phyloP scores from a whole-genome alignment of 2,329 filamentous ascomycete species.

The Xylariaceae sp. region DNA sequence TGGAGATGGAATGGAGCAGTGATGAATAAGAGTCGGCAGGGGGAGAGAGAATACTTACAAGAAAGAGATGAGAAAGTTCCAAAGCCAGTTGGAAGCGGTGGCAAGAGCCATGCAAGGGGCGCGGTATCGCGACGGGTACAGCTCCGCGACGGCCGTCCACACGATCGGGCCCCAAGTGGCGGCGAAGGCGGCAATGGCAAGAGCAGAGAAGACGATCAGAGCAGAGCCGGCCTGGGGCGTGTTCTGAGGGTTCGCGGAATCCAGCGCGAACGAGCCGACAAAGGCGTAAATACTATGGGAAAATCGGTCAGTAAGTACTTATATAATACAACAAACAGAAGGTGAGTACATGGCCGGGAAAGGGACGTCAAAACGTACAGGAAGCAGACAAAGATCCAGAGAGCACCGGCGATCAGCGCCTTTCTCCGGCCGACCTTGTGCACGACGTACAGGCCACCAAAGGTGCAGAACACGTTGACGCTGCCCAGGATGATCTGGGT shows the following conservation, averaged over 20 bases:
- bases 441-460: slow-evolving; percentile 59
- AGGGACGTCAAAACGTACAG: slow-evolving; percentile 29
- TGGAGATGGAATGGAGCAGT: too few species aligned
- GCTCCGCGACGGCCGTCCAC: slow-evolving; percentile 60
- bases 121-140: slow-evolving; percentile 56
- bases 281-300: slow-evolving; percentile 41
- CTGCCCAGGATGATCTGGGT: slow-evolving; percentile 63
- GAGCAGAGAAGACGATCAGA: slow-evolving; percentile 63
- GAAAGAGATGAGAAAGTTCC: slow-evolving; percentile 56
- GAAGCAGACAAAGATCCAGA: slow-evolving; percentile 54
- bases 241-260: slow-evolving; percentile 37
- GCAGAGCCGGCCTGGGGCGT: slow-evolving; percentile 48
- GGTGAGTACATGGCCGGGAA: not conserved
- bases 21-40: not conserved
- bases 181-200: slow-evolving; percentile 64
- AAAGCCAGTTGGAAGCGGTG: slow-evolving; percentile 56
- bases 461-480: slow-evolving; percentile 63
- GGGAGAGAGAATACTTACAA: slow-evolving; percentile 32
- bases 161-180: slow-evolving; percentile 65
- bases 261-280: slow-evolving; percentile 42
- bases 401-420: slow-evolving; percentile 56
- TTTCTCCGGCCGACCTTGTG: slow-evolving; percentile 60
- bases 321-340: too few species aligned
- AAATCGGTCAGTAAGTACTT: not conserved
- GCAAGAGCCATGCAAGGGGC: slow-evolving; percentile 50